Evolutionary conservation across 768 basidiomycete species (phyloP).

Genomic region (Rhizopogon sp.): DNA sequence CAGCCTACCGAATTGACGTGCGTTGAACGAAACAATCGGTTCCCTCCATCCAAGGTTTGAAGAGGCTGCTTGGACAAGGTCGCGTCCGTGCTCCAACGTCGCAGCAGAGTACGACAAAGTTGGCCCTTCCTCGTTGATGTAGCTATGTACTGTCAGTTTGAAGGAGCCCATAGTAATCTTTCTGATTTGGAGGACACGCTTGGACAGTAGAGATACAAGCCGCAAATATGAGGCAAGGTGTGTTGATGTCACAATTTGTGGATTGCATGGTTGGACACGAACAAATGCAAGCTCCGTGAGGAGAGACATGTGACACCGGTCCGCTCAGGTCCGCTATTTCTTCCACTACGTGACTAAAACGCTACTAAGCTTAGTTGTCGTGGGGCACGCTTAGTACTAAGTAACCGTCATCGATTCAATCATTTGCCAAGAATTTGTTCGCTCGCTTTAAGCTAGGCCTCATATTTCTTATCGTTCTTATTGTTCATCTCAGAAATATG

Average conservation of each 20-base stretch:
- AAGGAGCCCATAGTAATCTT: neutral
- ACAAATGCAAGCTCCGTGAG: neutral
- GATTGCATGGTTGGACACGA: neutral
- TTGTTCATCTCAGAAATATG: conserved; percentile 12
- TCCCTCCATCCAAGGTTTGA: conserved; percentile 15
- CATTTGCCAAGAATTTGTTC: neutral
- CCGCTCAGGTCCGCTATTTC: neutral
- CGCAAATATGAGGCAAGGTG: no score
- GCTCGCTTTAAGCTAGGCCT: neutral
- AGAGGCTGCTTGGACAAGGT: conserved; percentile 12
- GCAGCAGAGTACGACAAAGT: neutral
- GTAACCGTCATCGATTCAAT: no score
- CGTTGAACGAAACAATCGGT: conserved; percentile 1
- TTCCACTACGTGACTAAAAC: no score
- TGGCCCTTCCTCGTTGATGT: conserved; percentile 4
- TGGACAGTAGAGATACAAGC: neutral
- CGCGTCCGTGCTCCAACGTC: conserved; percentile 15
- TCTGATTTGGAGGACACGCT: neutral
- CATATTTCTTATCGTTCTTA: neutral
- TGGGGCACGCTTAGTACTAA: no score
- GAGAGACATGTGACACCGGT: neutral
- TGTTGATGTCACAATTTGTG: neutral
- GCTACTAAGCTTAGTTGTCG: no score
- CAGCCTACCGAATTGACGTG: neutral
- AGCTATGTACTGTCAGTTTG: conserved; percentile 18